phyloP scores from a whole-genome alignment of 2,329 filamentous ascomycete species.

The Metarhizium guizhouense region DNA sequence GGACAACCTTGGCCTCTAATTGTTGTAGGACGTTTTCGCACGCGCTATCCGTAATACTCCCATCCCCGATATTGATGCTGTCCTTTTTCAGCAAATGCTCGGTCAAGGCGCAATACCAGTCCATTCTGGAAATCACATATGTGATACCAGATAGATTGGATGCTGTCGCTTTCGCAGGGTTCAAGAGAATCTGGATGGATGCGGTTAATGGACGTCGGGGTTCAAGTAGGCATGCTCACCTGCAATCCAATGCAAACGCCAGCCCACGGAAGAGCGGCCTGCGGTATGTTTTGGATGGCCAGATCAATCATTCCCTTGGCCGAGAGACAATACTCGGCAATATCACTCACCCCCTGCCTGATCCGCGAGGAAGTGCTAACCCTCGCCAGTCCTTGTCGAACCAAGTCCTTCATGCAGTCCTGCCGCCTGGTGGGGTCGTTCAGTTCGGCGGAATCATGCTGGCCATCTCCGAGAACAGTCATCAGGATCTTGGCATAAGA shows the following conservation, averaged over 20 bases:
- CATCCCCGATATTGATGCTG: not conserved
- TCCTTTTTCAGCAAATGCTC: conserved; percentile 17
- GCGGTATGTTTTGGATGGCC: conserved; percentile 18
- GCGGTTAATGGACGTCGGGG: not conserved
- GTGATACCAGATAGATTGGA: conserved; percentile 4
- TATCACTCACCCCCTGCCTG: not conserved
- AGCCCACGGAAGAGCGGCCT: conserved; percentile 27
- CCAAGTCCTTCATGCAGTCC: too few relatives aligned
- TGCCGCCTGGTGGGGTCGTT: too few relatives aligned
- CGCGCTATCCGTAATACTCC: not conserved
- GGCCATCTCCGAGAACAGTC: too few relatives aligned
- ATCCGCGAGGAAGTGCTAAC: too few relatives aligned
- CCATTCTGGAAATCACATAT: conserved; percentile 24
- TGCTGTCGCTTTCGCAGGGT: too few relatives aligned
- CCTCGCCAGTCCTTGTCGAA: too few relatives aligned
- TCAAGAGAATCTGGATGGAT: conserved; percentile 19
- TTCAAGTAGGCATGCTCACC: conserved; percentile 12
- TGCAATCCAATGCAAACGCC: conserved; percentile 24
- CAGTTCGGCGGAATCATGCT: too few relatives aligned
- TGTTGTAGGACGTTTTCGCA: conserved; percentile 9
- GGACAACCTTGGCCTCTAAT: conserved; percentile 20
- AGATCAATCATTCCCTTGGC: not conserved
- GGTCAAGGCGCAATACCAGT: conserved; percentile 26
- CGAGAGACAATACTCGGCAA: not conserved
- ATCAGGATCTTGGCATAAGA: too few relatives aligned